phyloP scores from a whole-genome alignment of 2,329 filamentous ascomycete genomes.

The Chrysoporthe cubensis region DNA sequence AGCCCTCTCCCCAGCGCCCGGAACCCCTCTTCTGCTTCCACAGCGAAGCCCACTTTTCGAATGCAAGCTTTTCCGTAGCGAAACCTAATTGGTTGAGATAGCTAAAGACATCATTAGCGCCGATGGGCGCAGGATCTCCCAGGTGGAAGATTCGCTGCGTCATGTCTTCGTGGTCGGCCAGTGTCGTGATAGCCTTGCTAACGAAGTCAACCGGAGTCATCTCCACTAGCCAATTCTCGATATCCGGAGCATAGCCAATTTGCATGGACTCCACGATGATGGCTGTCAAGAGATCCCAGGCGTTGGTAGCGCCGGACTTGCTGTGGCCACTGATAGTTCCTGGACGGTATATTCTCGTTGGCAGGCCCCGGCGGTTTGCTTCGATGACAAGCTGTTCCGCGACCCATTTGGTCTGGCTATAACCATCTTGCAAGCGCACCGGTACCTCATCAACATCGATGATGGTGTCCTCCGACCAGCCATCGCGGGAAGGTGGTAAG shows the following conservation, averaged over 20 bases:
- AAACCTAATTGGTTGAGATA: conserved; percentile 71
- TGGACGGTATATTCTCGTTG: conserved; percentile 71
- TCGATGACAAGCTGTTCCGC: conserved; percentile 75
- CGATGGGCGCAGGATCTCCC: conserved; percentile 71
- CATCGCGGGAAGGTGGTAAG: conserved; percentile 68
- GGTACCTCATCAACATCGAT: conserved; percentile 71
- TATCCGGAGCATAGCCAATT: conserved; percentile 70
- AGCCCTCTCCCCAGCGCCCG: conserved; percentile 67
- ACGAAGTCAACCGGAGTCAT: conserved; percentile 88
- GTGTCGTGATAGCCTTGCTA: conserved; percentile 71
- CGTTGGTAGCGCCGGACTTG: conserved; percentile 73
- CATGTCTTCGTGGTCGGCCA: conserved; percentile 65
- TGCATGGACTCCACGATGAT: conserved; percentile 77
- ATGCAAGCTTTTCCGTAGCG: conserved; percentile 65
- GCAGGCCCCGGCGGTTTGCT: conserved; percentile 69
- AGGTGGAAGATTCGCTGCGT: conserved; percentile 73
- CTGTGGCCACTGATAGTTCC: conserved; percentile 83
- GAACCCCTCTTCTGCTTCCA: conserved; percentile 74
- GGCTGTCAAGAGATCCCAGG: conserved; percentile 77
- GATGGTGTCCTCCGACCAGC: conserved; percentile 73
- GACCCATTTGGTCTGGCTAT: conserved; percentile 82
- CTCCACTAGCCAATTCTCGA: conserved; percentile 76
- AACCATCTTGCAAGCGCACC: conserved; percentile 70
- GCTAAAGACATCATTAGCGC: conserved; percentile 68
- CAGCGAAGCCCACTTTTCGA: conserved; percentile 74